These are phyloP conservation scores for Chaetomium olivaceum DNA, from an alignment of 2,329 filamentous ascomycete genomes.

Conservation along the genomic window DNA sequence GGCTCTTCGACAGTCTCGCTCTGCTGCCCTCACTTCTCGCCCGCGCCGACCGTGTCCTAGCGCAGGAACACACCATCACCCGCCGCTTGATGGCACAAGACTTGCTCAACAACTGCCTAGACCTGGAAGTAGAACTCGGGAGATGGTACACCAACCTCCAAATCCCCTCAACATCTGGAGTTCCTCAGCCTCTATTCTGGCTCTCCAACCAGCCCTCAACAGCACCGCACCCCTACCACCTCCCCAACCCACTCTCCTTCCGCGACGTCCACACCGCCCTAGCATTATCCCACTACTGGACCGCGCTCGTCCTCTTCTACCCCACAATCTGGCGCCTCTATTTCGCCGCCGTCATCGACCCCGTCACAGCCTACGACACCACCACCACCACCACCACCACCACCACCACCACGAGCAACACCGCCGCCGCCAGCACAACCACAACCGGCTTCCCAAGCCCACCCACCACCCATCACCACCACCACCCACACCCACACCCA, in stretches of 20 bases:
- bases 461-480: background rate
- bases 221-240: background rate
- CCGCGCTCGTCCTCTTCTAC: constrained; percentile 51
- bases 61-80: constrained; percentile 42
- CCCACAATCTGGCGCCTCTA: constrained; percentile 51
- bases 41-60: constrained; percentile 46
- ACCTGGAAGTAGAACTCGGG: constrained; percentile 50
- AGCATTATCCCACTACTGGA: constrained; percentile 57
- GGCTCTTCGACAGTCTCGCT: constrained; percentile 53
- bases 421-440: background rate
- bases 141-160: constrained; percentile 46
- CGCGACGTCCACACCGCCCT: constrained; percentile 47
- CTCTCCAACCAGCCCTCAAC: constrained; percentile 31
- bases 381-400: background rate
- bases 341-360: constrained; percentile 44
- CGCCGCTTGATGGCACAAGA: constrained; percentile 50
- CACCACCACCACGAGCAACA: background rate
- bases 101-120: constrained; percentile 50
- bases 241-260: constrained; percentile 45
- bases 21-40: constrained; percentile 50
- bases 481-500: background rate
- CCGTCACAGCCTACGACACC: constrained; percentile 33
- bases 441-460: background rate
- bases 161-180: background rate
- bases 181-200: constrained; percentile 27